These are phyloP conservation scores for Plantago coronopus DNA, from an alignment of 305 asterid species.

Conservation along the genomic window DNA sequence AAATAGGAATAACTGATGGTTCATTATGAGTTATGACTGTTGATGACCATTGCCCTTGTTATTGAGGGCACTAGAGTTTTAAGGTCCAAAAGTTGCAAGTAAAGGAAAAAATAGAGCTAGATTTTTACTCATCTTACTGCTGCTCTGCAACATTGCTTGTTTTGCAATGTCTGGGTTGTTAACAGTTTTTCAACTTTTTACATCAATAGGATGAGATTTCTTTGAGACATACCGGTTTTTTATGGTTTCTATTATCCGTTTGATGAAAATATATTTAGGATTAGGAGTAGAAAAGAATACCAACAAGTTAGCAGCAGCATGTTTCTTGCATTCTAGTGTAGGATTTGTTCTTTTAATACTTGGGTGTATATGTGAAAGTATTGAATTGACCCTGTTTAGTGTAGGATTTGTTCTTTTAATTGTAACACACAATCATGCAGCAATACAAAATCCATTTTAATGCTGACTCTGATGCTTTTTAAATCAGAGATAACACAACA, in stretches of 20 bases:
- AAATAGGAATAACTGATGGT: slow-evolving; percentile 28
- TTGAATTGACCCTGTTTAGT: too few relatives aligned
- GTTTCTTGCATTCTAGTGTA: too few relatives aligned
- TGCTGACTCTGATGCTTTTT: too few relatives aligned
- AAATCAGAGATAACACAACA: too few relatives aligned
- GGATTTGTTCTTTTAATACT: too few relatives aligned
- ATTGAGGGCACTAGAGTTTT: slow-evolving; percentile 23
- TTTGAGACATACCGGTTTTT: slow-evolving; percentile 10
- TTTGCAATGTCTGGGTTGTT: slow-evolving; percentile 25
- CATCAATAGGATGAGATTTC: not conserved
- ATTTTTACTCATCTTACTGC: slow-evolving; percentile 16
- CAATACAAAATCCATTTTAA: too few relatives aligned
- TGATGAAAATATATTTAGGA: not conserved
- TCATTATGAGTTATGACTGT: slow-evolving; percentile 6
- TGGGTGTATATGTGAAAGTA: too few relatives aligned
- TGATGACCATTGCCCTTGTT: slow-evolving; percentile 12
- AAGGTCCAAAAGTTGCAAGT: slow-evolving; percentile 17
- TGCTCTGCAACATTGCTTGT: slow-evolving; percentile 21
- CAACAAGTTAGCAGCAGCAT: not conserved
- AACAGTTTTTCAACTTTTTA: slow-evolving; percentile 12
- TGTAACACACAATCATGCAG: too few relatives aligned
- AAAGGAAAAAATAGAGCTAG: slow-evolving; percentile 31
- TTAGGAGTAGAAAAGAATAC: not conserved
- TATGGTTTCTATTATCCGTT: slow-evolving; percentile 18
- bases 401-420: too few relatives aligned